Base-by-base conservation (phyloP, 2,329 filamentous ascomycete genomes). In the Cytospora schulzeri region DNA sequence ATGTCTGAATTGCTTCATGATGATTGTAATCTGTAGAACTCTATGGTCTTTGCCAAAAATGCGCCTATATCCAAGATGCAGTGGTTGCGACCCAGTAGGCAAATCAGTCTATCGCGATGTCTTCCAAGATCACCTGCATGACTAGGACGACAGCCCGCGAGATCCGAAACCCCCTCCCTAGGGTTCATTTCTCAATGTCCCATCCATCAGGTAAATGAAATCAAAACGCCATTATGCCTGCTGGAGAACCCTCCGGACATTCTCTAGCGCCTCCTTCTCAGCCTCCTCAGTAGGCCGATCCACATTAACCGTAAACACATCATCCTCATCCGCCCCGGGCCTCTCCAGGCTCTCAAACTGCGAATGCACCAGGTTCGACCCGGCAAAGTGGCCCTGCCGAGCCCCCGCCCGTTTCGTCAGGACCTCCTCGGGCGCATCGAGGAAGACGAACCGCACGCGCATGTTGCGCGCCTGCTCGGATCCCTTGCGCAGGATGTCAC, bases 351-450 rank as follows among this genome's bases (percentile, higher is more conserved):
- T 85, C 64, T 83, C 80, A 68, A 92, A 84, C 75, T 93, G 91
- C 69, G 87, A 91, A 66, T 85, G 82, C 14, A 93, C 89, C 87
- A 93, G 91, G 54, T 82, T 81, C 56, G 87, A 85, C 74, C 90
- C 90, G 84, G 92, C 92, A 73, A 90, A 93, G 71, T 93, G 91
- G 5, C 85, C 85, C 72, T 89, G 77, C 57, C 91, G 80, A 33
- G 80, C 81, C 57, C 78, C 79, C 8, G 92, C 88, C 2, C 91
- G 81, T 64, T 84, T 77, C 66, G 89, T 76, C 22, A 93, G 79
- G 4, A 85, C 80, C 35, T 84, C 80, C 73, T 91, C 87, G 41
- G 81, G 80, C 2, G 89, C 88, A 64, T 84, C 82, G 26, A 93
- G 83, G 73, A 90, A 92, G 57, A 93, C 81, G 68, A 93, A 93